phyloP scores from a whole-genome alignment of 305 asterid genomes.

The Ilex paraguariensis region DNA sequence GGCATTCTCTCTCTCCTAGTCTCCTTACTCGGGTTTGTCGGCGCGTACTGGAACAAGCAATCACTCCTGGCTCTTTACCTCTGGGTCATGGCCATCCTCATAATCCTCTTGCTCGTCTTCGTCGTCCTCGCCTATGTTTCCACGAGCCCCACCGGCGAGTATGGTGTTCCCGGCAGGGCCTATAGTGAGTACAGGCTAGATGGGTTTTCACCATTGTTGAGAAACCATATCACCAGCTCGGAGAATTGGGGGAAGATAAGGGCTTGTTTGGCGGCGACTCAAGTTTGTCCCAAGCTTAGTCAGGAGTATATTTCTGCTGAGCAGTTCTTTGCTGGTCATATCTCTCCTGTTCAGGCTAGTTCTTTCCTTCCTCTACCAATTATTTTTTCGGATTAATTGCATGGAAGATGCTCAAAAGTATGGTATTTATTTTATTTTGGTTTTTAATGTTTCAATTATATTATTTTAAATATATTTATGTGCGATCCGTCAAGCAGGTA shows the following conservation, averaged over 20 bases:
- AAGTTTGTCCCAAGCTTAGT: conserved; percentile 49
- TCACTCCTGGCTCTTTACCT: conserved; percentile 65
- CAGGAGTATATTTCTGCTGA: conserved; percentile 38
- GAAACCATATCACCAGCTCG: conserved; percentile 51
- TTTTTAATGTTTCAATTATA: no score
- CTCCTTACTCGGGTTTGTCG: conserved; percentile 59
- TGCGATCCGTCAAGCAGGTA: no score
- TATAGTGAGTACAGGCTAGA: conserved; percentile 57
- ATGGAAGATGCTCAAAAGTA: no score
- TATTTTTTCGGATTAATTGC: no score
- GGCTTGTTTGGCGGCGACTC: conserved; percentile 66
- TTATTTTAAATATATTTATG: no score
- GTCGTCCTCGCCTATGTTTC: conserved; percentile 70
- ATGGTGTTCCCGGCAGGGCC: conserved; percentile 38
- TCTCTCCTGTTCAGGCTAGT: conserved; percentile 67
- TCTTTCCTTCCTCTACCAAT: no score
- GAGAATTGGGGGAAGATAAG: conserved; percentile 65
- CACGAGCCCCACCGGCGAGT: conserved; percentile 62
- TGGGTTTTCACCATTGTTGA: conserved; percentile 63
- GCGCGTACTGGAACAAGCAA: conserved; percentile 73
- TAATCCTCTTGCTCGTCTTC: conserved; percentile 49
- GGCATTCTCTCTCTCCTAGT: conserved; percentile 55
- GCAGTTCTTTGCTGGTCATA: conserved; percentile 62
- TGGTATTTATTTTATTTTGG: no score
- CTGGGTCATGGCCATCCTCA: conserved; percentile 73